These are phyloP conservation scores for Penicillium nordicum DNA, from an alignment of 2,329 filamentous ascomycete genomes.

Conservation along the genomic window DNA sequence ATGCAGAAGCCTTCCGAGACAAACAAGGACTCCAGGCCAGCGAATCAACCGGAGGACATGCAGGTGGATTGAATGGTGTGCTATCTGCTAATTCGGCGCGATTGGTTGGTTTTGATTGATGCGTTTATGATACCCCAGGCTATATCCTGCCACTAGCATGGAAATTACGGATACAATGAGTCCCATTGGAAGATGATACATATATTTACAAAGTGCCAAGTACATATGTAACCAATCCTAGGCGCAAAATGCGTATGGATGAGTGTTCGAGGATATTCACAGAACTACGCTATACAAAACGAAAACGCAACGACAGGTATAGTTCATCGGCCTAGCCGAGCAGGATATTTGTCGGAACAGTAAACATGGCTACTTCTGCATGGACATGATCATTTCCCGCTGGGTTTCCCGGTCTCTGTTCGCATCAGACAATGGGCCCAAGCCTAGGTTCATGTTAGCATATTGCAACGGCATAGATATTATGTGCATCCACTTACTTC, in stretches of 20 bases:
- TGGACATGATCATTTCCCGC: constrained; percentile 74
- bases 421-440: constrained; percentile 77
- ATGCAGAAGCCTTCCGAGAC: constrained; percentile 22
- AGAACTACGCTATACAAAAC: constrained; percentile 19
- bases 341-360: constrained; percentile 1
- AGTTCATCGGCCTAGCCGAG: constrained; percentile 10
- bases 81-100: constrained; percentile 46
- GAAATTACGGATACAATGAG: neutral
- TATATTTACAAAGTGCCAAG: neutral
- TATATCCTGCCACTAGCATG: neutral
- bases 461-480: neutral
- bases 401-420: constrained; percentile 82
- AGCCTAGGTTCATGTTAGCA: constrained; percentile 42
- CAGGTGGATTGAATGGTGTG: constrained; percentile 35
- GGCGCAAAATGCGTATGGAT: neutral
- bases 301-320: constrained; percentile 11
- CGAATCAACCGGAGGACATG: constrained; percentile 34
- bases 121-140: constrained; percentile 13
- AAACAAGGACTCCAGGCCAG: constrained; percentile 10
- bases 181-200: constrained; percentile 9
- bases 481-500: constrained; percentile 56
- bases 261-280: constrained; percentile 12
- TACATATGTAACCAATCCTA: neutral
- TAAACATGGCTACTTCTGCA: constrained; percentile 38
- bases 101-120: neutral